A percentile compares a stretch with the other conserved stretches of the same genome.
phyloP scores from a whole-genome alignment of 805 yeast species.

The Wickerhamiella qilinensis region DNA sequence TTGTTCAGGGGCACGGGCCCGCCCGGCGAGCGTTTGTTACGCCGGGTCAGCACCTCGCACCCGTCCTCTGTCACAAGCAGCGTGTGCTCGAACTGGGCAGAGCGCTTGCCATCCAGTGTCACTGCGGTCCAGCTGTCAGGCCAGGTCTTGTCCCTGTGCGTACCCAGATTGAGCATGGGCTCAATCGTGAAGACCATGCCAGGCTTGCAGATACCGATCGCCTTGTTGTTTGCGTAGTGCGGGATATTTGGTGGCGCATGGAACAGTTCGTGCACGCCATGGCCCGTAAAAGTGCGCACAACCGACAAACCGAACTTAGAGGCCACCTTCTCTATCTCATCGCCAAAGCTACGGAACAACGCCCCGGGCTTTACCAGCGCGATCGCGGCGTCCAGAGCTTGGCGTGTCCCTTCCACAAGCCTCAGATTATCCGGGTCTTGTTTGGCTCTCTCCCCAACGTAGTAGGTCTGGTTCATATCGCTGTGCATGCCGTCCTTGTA shows the following conservation, averaged over 20 bases:
- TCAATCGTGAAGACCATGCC: constrained; percentile 96
- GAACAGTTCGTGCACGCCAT: constrained; percentile 75
- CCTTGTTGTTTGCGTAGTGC: constrained; percentile 86
- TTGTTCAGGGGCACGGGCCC: constrained; percentile 35
- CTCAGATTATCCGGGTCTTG: constrained; percentile 70
- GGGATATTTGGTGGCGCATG: constrained; percentile 89
- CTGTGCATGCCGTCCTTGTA: constrained; percentile 83
- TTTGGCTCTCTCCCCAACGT: constrained; percentile 79
- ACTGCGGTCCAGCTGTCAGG: constrained; percentile 96
- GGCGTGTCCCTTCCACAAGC: constrained; percentile 83
- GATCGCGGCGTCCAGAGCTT: constrained; percentile 72
- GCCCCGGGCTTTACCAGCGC: constrained; percentile 79
- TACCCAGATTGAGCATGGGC: constrained; percentile 87
- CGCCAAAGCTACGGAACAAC: constrained; percentile 74
- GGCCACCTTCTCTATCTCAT: constrained; percentile 77
- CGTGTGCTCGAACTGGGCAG: constrained; percentile 92
- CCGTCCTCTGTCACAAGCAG: constrained; percentile 86
- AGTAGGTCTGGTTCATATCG: constrained; percentile 91
- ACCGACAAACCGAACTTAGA: constrained; percentile 63
- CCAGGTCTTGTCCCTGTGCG: constrained; percentile 71
- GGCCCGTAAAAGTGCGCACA: constrained; percentile 84
- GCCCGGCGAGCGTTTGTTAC: constrained; percentile 73
- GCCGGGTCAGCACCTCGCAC: constrained; percentile 73
- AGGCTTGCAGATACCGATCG: constrained; percentile 84
- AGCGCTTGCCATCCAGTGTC: constrained; percentile 74